Evolutionary conservation across 441 rosid species (phyloP), one percentile per base, ranked within the genome.

Genomic region (Euphorbia corollata): DNA sequence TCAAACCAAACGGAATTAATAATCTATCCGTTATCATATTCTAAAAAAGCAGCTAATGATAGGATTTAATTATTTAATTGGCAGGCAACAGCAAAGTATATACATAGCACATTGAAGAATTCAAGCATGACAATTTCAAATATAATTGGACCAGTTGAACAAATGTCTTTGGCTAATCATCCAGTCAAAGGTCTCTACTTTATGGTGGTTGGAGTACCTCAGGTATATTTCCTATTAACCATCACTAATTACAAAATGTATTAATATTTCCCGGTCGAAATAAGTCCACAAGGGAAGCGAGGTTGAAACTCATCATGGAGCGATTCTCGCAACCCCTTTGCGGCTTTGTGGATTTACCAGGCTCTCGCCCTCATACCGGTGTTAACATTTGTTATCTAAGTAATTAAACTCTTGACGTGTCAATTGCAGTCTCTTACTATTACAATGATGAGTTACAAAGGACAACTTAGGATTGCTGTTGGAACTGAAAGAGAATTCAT

Each of bases 371-470:
- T n/a, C n/a, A n/a, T n/a, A n/a, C n/a, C n/a, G n/a, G n/a, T n/a
- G n/a, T n/a, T 32, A 32, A 2, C 6, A 6, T 32, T 32, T 6
- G 36, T 32, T 32, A 32, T 13, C 4, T 58, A 16, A 4, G 1
- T 58, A 12, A 27, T 24, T 12, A 58, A 58, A 12, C 4, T 6
- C 2, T 63, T 61, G 8, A 27, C 68, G 4, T 22, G 65, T 43
- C 8, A 6, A n/a, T 54, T 68, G 68, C 75, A 85, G 85, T 83
- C 83, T 69, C 76, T 83, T 8, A 74, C 75, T 0, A 59, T 79
- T 41, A 66, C 81, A 22, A 57, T 83, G 61, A 34, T 85, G 36
- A 85, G 85, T 50, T 85, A 85, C 55, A 75, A 39, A 65, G 87
- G 87, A 73, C 64, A 77, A 36, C 68, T 81, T 22, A 81, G 67